Evolutionary conservation across 78 protist species (phyloP), one percentile per base, ranked within the genome.

Genomic region (Dictyostelium intermedium): DNA sequence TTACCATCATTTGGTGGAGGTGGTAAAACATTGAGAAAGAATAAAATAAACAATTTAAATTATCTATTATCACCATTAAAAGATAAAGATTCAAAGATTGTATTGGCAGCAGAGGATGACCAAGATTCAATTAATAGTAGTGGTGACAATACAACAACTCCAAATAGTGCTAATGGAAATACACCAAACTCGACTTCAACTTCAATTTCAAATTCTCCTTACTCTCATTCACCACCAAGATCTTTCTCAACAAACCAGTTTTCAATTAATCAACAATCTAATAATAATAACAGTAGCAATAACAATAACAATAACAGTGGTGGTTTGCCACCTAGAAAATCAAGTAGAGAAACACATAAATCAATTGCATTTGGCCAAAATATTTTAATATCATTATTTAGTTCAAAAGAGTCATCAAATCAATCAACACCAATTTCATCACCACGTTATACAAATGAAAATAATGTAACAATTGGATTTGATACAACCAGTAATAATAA

Each of bases 321-420:
- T 50, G 66, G 7, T 20, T 20, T 27, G 20, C 11, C 73, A 63
- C 9, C 23, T 10, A 41, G 47, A n/a, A 77, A 72, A 72, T 34
- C 79, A 72, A 72, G 79, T 66, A 72, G 79, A 34, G 79, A 72
- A 72, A 32, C 43, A 4, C 82, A 77, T 77, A 77, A 41, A 77
- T 77, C 82, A n/a, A 77, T 77, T 77, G 60, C 82, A 41, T 77
- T 77, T 77, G 50, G 63, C 11, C 82, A 35, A 77, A 77, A 77
- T 43, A 77, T 77, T 39, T 77, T 77, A 25, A 43, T 43, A 39
- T 41, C 50, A 20, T 43, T 77, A 41, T 77, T 77, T 43, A 77
- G 60, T 37, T 43, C 60, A 77, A 77, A 77, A n/a, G 60, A 77
- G 5, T 32, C 82, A 41, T n/a, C 60, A 30, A 80, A 53, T 18